Percentiles rank a stretch among this genome's conserved stretches.
phyloP scores from a whole-genome alignment of 169 alveolate genomes.

The Plasmodium vivax region DNA sequence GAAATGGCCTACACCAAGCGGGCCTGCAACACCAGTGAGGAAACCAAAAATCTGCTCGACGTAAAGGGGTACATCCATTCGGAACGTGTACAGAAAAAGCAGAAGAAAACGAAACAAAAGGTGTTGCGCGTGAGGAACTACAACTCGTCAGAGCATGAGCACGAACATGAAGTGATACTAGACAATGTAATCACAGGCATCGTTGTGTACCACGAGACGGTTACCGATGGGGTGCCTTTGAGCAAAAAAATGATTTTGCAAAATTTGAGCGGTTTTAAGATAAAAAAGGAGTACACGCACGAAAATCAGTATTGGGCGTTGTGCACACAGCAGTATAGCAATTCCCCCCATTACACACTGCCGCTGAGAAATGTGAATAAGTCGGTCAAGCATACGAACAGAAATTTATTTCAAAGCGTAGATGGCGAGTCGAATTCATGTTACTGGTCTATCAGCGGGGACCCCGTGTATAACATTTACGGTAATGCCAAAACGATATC shows the following conservation, averaged over 20 bases:
- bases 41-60: not conserved
- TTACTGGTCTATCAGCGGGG: slow-evolving; percentile 66
- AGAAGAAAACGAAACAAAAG: slow-evolving; percentile 31
- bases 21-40: slow-evolving; percentile 4
- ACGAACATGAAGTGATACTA: slow-evolving; percentile 35
- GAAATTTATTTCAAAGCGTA: slow-evolving; percentile 21
- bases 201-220: slow-evolving; percentile 38
- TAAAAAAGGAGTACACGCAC: slow-evolving; percentile 34
- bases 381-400: slow-evolving; percentile 35
- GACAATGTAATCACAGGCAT: slow-evolving; percentile 64
- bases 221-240: slow-evolving; percentile 1
- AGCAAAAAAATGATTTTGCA: slow-evolving; percentile 27
- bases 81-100: slow-evolving; percentile 61
- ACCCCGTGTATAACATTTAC: slow-evolving; percentile 72
- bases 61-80: slow-evolving; percentile 75
- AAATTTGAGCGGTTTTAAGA: slow-evolving; percentile 62
- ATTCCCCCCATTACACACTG: slow-evolving; percentile 42
- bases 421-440: not conserved
- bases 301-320: slow-evolving; percentile 57
- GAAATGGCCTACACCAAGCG: slow-evolving; percentile 3
- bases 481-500: slow-evolving; percentile 72
- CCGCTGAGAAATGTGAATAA: slow-evolving; percentile 50
- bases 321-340: slow-evolving; percentile 39
- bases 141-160: slow-evolving; percentile 40
- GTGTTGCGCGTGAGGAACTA: slow-evolving; percentile 8